phyloP scores from a whole-genome alignment of 371 early-diverging fungal species.

The Rhizopus sp. region DNA sequence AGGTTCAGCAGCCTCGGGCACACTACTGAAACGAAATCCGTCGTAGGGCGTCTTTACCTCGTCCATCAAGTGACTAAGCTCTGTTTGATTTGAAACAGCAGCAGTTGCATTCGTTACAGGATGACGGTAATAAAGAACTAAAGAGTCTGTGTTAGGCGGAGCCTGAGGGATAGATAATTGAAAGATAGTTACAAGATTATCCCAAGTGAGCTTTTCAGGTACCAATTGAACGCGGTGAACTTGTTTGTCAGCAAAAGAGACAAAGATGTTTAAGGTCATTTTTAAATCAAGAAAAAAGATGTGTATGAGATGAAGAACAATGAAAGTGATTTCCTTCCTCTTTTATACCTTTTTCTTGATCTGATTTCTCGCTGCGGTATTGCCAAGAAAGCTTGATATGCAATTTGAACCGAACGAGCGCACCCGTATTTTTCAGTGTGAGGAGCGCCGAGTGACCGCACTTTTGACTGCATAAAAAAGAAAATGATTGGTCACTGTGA shows the following conservation, averaged over 20 bases:
- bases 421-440: background rate
- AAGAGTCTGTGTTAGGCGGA: background rate
- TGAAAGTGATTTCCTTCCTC: background rate
- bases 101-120: background rate
- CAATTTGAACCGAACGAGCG: background rate
- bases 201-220: conserved; percentile 16
- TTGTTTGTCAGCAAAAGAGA: background rate
- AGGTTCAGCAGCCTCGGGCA: background rate
- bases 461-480: too few species aligned
- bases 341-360: background rate
- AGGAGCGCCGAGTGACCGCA: too few species aligned
- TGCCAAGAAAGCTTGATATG: too few species aligned
- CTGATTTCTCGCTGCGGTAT: background rate
- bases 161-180: conserved; percentile 5
- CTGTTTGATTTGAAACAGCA: background rate
- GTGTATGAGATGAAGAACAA: too few species aligned
- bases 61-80: background rate
- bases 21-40: background rate
- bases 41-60: background rate
- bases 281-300: too few species aligned
- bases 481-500: too few species aligned
- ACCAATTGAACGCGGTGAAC: conserved; percentile 5
- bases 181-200: conserved; percentile 7
- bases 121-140: conserved; percentile 12
- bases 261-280: conserved; percentile 1